Base-by-base conservation (phyloP, 345 rosid species). In the Reutealis trisperma region DNA sequence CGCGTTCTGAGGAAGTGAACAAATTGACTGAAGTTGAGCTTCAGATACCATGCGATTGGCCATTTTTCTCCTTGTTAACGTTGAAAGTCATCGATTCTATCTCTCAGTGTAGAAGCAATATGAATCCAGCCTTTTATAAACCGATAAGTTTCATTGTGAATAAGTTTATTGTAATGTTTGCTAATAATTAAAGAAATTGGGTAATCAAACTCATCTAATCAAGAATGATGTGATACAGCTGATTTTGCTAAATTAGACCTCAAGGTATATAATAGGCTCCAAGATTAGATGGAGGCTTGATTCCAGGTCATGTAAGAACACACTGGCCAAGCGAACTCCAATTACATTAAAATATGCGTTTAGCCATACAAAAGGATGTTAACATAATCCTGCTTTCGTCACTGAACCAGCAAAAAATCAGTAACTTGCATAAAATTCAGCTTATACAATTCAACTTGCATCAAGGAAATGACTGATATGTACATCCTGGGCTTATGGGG, bases 381-480 rank as follows among this genome's bases (percentile, higher is more conserved):
- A 52, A 57, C 30, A 76, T 10, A 71, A 44, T 9, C 57, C 72
- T 63, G 62, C 34, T 37, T 45, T 63, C 27, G 44, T 51, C 67
- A 41, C 70, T 71, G 8, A 63, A 64, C 61, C 72, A 79, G 64
- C 64, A 75, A 49, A 62, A 51, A 3, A 37, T 37, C 12, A 77
- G 74, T 75, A 75, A 77, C 70, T 71, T 78, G 6, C 42, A 47
- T 11, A 60, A 34, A 57, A 41, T 12, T 66, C 30, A 67, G 37
- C 49, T 65, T 22, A 37, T 6, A 22, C 64, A 44, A 41, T 3
- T 72, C 42, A 61, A 41, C 59, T 73, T 59, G 67, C 71, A 73
- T 76, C 70, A 65, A 75, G 78, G 79, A 76, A 66, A 59, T 77
- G 71, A 44, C 72, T 66, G 51, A 71, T 80, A 76, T 86, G 78